Conservation (phyloP, 2,329 filamentous ascomycete species). For the Alternaria triticimaculans region DNA sequence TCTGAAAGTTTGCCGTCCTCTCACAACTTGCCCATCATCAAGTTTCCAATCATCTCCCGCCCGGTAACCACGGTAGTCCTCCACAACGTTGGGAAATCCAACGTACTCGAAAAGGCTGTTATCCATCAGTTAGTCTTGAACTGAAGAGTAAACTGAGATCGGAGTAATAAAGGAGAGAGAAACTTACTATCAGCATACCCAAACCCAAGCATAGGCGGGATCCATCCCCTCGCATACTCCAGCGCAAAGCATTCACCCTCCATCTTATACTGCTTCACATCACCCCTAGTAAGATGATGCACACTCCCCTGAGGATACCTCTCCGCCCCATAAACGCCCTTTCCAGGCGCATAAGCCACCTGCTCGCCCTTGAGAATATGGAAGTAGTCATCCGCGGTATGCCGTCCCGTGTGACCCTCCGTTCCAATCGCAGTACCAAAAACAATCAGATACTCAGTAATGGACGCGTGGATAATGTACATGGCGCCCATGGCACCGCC, state of each 20-base stretch:
- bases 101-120: conserved; percentile 70
- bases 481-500: conserved; percentile 91
- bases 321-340: conserved; percentile 71
- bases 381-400: conserved; percentile 95
- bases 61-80: conserved; percentile 76
- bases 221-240: conserved; percentile 87
- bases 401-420: conserved; percentile 85
- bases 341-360: conserved; percentile 68
- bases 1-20: not conserved
- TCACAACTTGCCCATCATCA: conserved; percentile 51
- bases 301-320: conserved; percentile 72
- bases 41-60: conserved; percentile 76
- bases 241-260: conserved; percentile 77
- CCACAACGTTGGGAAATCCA: conserved; percentile 87
- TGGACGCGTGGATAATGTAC: conserved; percentile 86
- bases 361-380: conserved; percentile 83
- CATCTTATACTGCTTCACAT: conserved; percentile 85
- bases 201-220: conserved; percentile 91
- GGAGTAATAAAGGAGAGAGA: not conserved
- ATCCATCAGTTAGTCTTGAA: not conserved
- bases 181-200: conserved; percentile 75
- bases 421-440: conserved; percentile 74
- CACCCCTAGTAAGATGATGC: conserved; percentile 74
- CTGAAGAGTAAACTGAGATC: not conserved
- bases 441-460: conserved; percentile 67